Evolutionary conservation across 2,329 filamentous ascomycete species (phyloP).

Genomic region (Hymenoscyphus scutula): DNA sequence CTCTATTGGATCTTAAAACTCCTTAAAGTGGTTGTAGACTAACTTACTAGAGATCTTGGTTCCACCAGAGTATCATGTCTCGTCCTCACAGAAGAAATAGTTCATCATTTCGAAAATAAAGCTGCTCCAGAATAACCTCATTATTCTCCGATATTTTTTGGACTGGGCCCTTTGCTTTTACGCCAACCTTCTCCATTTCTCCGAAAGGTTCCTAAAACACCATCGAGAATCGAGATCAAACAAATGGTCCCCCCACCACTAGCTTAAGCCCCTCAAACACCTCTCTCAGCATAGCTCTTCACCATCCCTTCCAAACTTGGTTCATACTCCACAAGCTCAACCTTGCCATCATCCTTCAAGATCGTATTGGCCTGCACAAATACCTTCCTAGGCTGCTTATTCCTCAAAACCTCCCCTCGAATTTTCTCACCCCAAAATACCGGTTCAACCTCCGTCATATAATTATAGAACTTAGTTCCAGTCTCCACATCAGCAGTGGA

Average conservation of each 20-base stretch:
- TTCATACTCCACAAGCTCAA: constrained; percentile 82
- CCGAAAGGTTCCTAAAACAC: too few species aligned
- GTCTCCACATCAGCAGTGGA: constrained; percentile 77
- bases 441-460: constrained; percentile 77
- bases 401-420: constrained; percentile 69
- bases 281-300: constrained; percentile 71
- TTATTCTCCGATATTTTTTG: too few species aligned
- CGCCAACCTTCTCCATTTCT: too few species aligned
- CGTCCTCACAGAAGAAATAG: too few species aligned
- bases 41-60: too few species aligned
- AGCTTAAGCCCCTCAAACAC: constrained; percentile 18
- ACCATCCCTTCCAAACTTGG: constrained; percentile 77
- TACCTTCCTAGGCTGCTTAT: constrained; percentile 82
- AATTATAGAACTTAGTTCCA: constrained; percentile 76
- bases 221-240: too few species aligned
- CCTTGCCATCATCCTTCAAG: constrained; percentile 66
- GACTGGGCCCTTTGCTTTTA: too few species aligned
- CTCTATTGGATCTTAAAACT: too few species aligned
- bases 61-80: too few species aligned
- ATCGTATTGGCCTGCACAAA: constrained; percentile 94
- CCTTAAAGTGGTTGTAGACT: too few species aligned
- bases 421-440: constrained; percentile 83
- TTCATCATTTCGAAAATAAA: too few species aligned
- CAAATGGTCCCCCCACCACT: constrained; percentile 13
- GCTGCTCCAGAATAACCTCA: too few species aligned